These are phyloP conservation scores for Boletus semigastroideus DNA, from an alignment of 1,284 basidiomycete species.

Conservation along the genomic window DNA sequence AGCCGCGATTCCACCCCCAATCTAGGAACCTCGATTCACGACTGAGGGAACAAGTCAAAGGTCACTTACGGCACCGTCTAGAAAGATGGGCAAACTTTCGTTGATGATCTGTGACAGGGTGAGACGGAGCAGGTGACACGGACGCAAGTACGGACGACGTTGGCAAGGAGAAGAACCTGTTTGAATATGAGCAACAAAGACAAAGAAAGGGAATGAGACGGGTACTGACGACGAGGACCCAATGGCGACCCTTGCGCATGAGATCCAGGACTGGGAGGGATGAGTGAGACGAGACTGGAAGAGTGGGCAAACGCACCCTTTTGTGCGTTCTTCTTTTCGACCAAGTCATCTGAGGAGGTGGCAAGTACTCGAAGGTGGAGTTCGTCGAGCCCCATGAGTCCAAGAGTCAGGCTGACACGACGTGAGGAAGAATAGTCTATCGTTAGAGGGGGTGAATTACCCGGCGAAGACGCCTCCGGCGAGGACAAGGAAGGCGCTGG, in stretches of 20 bases:
- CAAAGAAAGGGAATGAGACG: background rate
- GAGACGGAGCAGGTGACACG: background rate
- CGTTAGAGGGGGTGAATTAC: constrained; percentile 35
- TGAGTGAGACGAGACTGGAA: background rate
- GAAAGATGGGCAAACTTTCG: constrained; percentile 91
- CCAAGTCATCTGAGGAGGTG: constrained; percentile 71
- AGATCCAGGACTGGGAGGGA: constrained; percentile 63
- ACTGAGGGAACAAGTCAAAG: background rate
- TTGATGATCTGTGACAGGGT: constrained; percentile 68
- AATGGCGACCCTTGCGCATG: constrained; percentile 83
- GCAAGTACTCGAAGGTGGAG: constrained; percentile 87
- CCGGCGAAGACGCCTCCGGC: constrained; percentile 86
- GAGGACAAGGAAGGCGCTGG: constrained; percentile 70
- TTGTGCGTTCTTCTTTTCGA: constrained; percentile 68
- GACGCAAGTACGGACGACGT: constrained; percentile 63
- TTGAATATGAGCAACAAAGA: background rate
- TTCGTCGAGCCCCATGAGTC: constrained; percentile 93
- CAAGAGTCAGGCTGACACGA: constrained; percentile 69
- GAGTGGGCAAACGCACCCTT: constrained; percentile 48
- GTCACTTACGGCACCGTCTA: constrained; percentile 76
- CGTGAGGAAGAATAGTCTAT: background rate
- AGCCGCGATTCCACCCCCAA: constrained; percentile 85
- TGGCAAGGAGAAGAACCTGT: constrained; percentile 77
- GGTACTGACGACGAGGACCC: constrained; percentile 84
- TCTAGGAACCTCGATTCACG: constrained; percentile 35